A percentile compares a stretch with the other conserved stretches of the same genome.
Evolutionary conservation across 1,284 basidiomycete genomes (phyloP).

Genomic region (Tranzscheliella williamsii): DNA sequence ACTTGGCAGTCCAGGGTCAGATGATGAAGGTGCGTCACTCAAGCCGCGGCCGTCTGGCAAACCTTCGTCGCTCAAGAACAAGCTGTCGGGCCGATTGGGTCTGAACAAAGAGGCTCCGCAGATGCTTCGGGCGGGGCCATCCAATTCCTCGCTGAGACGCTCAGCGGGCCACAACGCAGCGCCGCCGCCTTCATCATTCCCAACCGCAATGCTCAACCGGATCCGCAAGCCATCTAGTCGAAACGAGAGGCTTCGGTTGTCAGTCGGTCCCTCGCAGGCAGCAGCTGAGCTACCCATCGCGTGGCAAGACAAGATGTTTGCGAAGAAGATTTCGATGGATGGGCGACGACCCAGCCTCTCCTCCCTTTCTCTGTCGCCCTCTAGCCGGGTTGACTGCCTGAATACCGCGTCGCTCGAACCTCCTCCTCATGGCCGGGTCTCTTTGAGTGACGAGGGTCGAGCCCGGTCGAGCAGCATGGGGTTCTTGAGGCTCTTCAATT

Average conservation of each 20-base stretch:
- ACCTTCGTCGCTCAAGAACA: conserved; percentile 19
- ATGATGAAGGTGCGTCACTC: too few species aligned
- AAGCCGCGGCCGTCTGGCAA: too few species aligned
- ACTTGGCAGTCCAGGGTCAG: too few species aligned
- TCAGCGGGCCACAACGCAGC: too few species aligned
- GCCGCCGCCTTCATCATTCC: not conserved
- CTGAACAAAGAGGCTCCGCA: conserved; percentile 1
- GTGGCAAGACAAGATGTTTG: conserved; percentile 19
- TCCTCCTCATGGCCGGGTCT: not conserved
- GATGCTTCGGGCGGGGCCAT: too few species aligned
- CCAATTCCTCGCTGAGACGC: too few species aligned
- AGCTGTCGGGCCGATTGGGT: conserved; percentile 13
- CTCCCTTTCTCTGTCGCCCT: conserved; percentile 1
- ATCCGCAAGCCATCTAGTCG: conserved; percentile 7
- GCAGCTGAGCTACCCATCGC: conserved; percentile 22
- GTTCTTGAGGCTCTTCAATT: conserved; percentile 11
- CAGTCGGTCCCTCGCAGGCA: not conserved
- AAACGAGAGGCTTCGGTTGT: not conserved
- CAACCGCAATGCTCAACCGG: not conserved
- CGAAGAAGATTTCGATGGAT: conserved; percentile 7
- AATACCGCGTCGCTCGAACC: not conserved
- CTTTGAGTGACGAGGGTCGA: not conserved
- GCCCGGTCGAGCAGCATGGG: conserved; percentile 16
- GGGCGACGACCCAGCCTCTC: conserved; percentile 15
- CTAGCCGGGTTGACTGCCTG: too few species aligned